phyloP scores from a whole-genome alignment of 1,139 yeast species.

The Taphrina sp. region DNA sequence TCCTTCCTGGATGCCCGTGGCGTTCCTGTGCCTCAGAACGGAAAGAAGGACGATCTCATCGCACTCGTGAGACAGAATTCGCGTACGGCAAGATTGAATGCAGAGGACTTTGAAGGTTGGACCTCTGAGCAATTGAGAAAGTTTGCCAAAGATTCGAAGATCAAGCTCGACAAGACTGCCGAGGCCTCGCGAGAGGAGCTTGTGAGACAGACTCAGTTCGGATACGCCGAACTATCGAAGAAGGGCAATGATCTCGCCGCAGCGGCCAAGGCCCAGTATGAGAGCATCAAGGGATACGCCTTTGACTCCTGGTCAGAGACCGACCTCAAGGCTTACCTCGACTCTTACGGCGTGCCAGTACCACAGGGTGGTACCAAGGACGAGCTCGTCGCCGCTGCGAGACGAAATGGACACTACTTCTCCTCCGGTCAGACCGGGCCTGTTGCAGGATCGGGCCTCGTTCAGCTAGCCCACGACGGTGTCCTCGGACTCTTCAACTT shows the following conservation, averaged over 20 bases:
- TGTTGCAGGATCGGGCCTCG: constrained; percentile 24
- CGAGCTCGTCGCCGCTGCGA: constrained; percentile 47
- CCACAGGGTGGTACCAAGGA: constrained; percentile 48
- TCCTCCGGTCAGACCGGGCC: constrained; percentile 25
- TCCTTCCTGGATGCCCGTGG: constrained; percentile 56
- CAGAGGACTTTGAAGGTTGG: constrained; percentile 48
- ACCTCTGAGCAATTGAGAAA: constrained; percentile 51
- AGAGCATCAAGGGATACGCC: constrained; percentile 44
- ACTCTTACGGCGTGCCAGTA: constrained; percentile 52
- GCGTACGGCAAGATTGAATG: constrained; percentile 47
- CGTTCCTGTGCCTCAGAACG: constrained; percentile 50
- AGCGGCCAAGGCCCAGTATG: constrained; percentile 39
- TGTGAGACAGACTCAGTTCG: constrained; percentile 44
- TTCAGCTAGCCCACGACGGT: constrained; percentile 26
- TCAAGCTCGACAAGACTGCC: constrained; percentile 43
- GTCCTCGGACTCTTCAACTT: constrained; percentile 21
- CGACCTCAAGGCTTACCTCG: constrained; percentile 56
- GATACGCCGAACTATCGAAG: constrained; percentile 42
- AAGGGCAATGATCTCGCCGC: constrained; percentile 40
- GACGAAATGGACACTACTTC: constrained; percentile 29
- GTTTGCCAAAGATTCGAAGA: constrained; percentile 48
- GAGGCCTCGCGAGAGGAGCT: constrained; percentile 48
- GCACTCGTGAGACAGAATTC: constrained; percentile 50
- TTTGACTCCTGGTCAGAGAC: constrained; percentile 56
- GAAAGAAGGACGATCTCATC: constrained; percentile 52